These are phyloP conservation scores for Williopsis jadinii DNA, from an alignment of 1,139 yeast genomes.

Conservation along the genomic window DNA sequence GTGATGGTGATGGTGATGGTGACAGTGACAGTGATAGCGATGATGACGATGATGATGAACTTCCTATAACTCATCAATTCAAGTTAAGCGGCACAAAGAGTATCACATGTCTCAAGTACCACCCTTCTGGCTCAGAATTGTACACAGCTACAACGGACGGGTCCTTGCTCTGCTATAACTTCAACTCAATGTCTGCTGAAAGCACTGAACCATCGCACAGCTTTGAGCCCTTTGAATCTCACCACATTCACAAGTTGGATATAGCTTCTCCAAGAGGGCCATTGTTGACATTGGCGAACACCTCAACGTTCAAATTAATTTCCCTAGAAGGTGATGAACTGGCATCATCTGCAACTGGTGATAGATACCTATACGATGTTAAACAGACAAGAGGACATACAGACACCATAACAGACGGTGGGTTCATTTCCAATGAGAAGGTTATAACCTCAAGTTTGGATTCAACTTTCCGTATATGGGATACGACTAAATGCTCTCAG, in stretches of 20 bases:
- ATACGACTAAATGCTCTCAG: conserved; percentile 11
- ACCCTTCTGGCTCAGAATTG: conserved; percentile 6
- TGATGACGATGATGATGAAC: conserved; percentile 10
- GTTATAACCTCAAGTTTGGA: conserved; percentile 18
- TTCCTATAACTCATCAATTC: conserved; percentile 20
- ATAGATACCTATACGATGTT: conserved; percentile 20
- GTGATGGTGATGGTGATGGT: too few relatives aligned
- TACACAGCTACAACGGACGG: conserved; percentile 5
- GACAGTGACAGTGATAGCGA: neutral
- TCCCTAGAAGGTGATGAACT: conserved; percentile 9
- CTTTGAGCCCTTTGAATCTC: conserved; percentile 10
- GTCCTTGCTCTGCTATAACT: conserved; percentile 9
- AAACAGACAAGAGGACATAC: conserved; percentile 22
- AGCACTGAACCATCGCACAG: conserved; percentile 6
- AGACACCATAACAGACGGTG: conserved; percentile 17
- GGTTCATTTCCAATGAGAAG: conserved; percentile 7
- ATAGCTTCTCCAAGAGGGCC: neutral
- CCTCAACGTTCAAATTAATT: conserved; percentile 13
- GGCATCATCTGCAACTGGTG: conserved; percentile 17
- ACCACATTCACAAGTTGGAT: conserved; percentile 6
- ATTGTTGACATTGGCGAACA: conserved; percentile 6
- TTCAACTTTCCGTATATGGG: conserved; percentile 23
- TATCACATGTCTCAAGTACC: conserved; percentile 6
- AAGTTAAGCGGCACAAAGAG: conserved; percentile 3
- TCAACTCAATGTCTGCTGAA: conserved; percentile 10